Evolutionary conservation across 2,329 filamentous ascomycete species (phyloP).

Genomic region (Alternaria gaisen): DNA sequence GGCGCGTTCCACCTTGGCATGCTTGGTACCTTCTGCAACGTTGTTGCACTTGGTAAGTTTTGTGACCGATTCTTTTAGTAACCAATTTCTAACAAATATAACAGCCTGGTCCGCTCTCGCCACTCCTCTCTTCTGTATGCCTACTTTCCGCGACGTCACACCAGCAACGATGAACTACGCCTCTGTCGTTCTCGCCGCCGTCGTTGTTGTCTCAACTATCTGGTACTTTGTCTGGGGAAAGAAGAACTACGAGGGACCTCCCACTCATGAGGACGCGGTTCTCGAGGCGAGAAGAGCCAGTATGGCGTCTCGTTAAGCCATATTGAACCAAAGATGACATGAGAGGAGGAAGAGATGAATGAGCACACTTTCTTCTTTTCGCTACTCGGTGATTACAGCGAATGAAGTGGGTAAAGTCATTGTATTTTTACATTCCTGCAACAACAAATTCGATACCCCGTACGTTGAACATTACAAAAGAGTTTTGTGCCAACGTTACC

Average conservation of each 20-base stretch:
- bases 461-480: neutral
- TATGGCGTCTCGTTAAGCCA: constrained; percentile 29
- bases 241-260: constrained; percentile 72
- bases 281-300: constrained; percentile 46
- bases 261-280: constrained; percentile 45
- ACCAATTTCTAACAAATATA: constrained; percentile 10
- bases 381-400: neutral
- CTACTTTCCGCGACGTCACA: constrained; percentile 68
- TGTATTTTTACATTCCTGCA: neutral
- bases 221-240: constrained; percentile 78
- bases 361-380: neutral
- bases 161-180: constrained; percentile 74
- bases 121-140: constrained; percentile 79
- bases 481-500: neutral
- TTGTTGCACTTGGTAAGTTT: constrained; percentile 69
- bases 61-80: neutral
- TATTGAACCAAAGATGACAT: neutral
- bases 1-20: constrained; percentile 69
- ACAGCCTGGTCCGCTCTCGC: constrained; percentile 70
- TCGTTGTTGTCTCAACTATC: constrained; percentile 65
- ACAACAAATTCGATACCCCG: constrained; percentile 13
- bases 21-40: constrained; percentile 69
- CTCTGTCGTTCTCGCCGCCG: constrained; percentile 75
- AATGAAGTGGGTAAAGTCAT: neutral
- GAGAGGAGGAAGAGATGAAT: neutral